Evolutionary conservation across 805 yeast species (phyloP).

Genomic region (Ogataea pilisensis): DNA sequence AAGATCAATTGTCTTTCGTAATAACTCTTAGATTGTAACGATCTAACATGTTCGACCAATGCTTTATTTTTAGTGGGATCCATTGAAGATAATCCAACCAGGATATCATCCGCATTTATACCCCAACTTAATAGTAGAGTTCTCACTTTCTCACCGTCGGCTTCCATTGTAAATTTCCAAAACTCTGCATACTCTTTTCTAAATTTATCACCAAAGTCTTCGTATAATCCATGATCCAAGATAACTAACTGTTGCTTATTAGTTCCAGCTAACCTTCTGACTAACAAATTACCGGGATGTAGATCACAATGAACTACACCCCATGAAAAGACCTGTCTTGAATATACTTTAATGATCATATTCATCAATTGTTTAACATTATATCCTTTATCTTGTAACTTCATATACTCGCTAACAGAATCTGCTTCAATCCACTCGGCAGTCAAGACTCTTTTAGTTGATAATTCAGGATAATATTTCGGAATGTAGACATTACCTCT

Average conservation of each 20-base stretch:
- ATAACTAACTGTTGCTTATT: conserved; percentile 55
- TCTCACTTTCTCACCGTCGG: conserved; percentile 44
- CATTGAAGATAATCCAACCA: conserved; percentile 53
- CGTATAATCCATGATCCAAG: conserved; percentile 73
- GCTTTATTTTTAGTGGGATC: conserved; percentile 33
- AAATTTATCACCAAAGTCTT: conserved; percentile 47
- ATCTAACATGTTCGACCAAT: conserved; percentile 19
- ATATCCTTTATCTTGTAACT: conserved; percentile 37
- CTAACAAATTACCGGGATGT: conserved; percentile 75
- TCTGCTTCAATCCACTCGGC: conserved; percentile 80
- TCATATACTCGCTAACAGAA: conserved; percentile 44
- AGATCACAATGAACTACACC: conserved; percentile 74
- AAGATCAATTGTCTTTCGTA: conserved; percentile 40
- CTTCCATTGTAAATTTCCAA: conserved; percentile 59
- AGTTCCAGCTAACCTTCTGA: conserved; percentile 34
- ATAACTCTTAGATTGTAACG: conserved; percentile 29
- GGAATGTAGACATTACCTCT: conserved; percentile 52
- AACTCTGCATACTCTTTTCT: conserved; percentile 52
- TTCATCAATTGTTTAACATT: conserved; percentile 41
- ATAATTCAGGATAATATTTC: conserved; percentile 38
- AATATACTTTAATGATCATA: conserved; percentile 47
- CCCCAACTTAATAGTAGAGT: conserved; percentile 63
- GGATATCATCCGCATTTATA: conserved; percentile 56
- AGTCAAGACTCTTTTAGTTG: conserved; percentile 50
- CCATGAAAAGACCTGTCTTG: conserved; percentile 59